Base-by-base conservation (phyloP, 805 yeast genomes). In the Metschnikowia continentalis region DNA sequence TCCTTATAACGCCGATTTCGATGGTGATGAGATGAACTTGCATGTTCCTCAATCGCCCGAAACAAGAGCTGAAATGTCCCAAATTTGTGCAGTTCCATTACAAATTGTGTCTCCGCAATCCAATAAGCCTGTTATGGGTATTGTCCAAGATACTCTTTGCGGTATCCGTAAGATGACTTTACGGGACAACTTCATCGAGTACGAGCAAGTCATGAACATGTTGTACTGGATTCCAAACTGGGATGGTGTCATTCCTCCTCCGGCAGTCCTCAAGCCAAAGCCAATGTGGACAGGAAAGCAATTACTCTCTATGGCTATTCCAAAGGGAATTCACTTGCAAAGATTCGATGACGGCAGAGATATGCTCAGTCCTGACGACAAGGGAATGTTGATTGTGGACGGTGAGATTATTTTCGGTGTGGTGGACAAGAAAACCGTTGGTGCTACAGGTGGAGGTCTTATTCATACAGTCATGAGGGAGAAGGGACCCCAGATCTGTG, bases 1-100 rank as follows among this genome's bases (percentile, higher is more conserved):
- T 17, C 99, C 99, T n/a, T 94, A 94, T 72, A 94, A 94, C 74
- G 99, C 99, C 42, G 99, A 94, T 86, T 94, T 94, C 77, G 99
- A 94, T 76, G 99, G 99, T 79, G 99, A 94, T 72, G 99, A 94
- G 75, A 94, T 94, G 99, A 94, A 94, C 73, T 86, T 94, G 75
- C 99, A 94, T 66, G 99, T 92, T 60, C 99, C 99, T 3, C 99
- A 94, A 69, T 88, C 97, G 7, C 96, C 91, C 57, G 99, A 94
- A 70, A 91, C 99, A 0, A 82, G 98, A 66, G 97, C 99, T 1
- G 99, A 94, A 71, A 77, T 94, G 57, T 86, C 92, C 32, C 94
- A 92, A 68, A 81, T 94, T 62, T 90, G 97, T 74, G 96, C 97
- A 4, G 99, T 94, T 48, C 99, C 99, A 7, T 77, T 91, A 51